Percentiles rank a stretch among this genome's conserved stretches.
These are phyloP conservation scores for Pholiota molesta DNA, from an alignment of 768 basidiomycete species.

Conservation along the genomic window DNA sequence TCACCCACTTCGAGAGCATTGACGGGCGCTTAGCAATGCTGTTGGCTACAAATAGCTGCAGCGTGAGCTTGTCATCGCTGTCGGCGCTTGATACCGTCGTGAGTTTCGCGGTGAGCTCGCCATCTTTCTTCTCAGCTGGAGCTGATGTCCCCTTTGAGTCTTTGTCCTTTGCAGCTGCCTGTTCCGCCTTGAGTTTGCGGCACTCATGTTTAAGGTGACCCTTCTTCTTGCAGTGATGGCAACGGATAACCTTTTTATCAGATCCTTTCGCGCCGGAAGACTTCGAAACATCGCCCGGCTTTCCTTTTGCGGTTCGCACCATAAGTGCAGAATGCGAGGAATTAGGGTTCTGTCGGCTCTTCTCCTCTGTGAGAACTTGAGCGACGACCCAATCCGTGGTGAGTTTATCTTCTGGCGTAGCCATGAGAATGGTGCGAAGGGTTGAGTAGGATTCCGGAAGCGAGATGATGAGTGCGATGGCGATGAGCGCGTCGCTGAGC, in stretches of 20 bases:
- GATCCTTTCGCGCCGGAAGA: background rate
- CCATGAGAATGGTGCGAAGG: constrained; percentile 17
- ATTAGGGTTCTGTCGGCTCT: constrained; percentile 7
- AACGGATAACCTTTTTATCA: constrained; percentile 9
- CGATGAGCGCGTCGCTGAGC: constrained; percentile 10
- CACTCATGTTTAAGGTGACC: constrained; percentile 22
- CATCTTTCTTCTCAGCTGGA: background rate
- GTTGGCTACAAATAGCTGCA: constrained; percentile 12
- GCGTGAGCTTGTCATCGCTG: background rate
- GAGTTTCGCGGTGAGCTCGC: background rate
- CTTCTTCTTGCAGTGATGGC: constrained; percentile 20
- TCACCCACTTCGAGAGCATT: constrained; percentile 13
- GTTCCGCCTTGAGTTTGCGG: constrained; percentile 14
- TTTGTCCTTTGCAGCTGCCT: constrained; percentile 1
- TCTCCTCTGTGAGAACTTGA: constrained; percentile 21
- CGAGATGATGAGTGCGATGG: constrained; percentile 1
- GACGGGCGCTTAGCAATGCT: background rate
- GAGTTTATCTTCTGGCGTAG: constrained; percentile 8
- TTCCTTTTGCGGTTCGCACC: constrained; percentile 5
- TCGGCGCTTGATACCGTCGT: background rate
- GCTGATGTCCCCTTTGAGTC: background rate
- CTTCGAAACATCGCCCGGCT: background rate
- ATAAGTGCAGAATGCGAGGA: constrained; percentile 14
- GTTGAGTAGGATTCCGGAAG: constrained; percentile 10
- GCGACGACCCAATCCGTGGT: constrained; percentile 14